Evolutionary conservation across 495 filamentous ascomycete species (phyloP), one percentile per base, ranked within the genome.

Genomic region (Poronia punctata): DNA sequence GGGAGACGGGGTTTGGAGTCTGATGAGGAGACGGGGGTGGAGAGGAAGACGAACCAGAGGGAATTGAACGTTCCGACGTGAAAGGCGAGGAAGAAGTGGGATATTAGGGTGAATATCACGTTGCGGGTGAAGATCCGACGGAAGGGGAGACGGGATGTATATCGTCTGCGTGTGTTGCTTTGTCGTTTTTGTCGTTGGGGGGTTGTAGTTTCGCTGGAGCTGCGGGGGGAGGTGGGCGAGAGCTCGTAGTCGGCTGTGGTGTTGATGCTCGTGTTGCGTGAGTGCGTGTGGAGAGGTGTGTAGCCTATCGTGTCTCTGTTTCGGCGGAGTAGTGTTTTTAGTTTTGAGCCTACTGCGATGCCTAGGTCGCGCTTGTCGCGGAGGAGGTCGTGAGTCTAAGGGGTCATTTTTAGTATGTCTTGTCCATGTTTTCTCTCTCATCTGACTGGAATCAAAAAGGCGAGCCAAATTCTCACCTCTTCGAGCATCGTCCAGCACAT

Each of bases 11-110:
- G 56, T 5, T 42, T 40, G 48, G 64, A 67, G 7, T 54, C 53
- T 0, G 54, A 43, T 12, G 59, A 50, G 17, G 52, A 80, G 23
- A 84, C 83, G 0, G 86, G 82, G 0, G 86, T 84, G 1, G 83
- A 86, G 43, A 94, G 79, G 69, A 88, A 90, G 41, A 86, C 72
- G 45, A 84, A 83, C 84, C 84, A 90, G 31, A 90, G 72, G 35
- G 80, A 83, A 60, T 86, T 86, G 71, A 89, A 92, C 29, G 84
- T 85, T 44, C 82, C 83, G 59, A 88, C 73, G 52, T 88, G 84
- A 52, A 84, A 78, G 26, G 82, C 78, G 39, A 92, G 71, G 46
- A 88, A 71, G 30, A 74, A 81, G 57, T 83, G 80, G 2, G 81
- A 72, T 9, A 79, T 31, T 3, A 92, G 65, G 2, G 85, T 88